Percentiles rank a stretch among this genome's conserved stretches.
phyloP scores from a whole-genome alignment of 345 rosid species.

The Litchi chinensis region DNA sequence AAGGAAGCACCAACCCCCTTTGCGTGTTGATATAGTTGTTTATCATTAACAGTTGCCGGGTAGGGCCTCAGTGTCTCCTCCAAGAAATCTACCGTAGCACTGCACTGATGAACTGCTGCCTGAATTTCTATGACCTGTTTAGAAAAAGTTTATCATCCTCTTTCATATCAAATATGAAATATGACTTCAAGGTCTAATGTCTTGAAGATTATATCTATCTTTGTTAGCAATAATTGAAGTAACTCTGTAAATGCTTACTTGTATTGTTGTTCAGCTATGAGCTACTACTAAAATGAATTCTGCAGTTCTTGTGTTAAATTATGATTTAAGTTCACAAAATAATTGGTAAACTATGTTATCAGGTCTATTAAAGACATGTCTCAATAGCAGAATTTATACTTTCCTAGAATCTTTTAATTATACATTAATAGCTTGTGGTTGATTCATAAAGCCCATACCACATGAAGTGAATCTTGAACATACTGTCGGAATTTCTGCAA shows the following conservation, averaged over 20 bases:
- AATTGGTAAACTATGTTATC: neutral
- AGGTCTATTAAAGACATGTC: neutral
- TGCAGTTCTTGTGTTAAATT: neutral
- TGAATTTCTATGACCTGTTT: constrained; percentile 63
- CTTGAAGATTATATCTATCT: neutral
- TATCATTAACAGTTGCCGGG: constrained; percentile 61
- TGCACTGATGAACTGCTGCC: constrained; percentile 62
- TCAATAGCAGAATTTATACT: neutral
- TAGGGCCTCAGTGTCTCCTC: constrained; percentile 46
- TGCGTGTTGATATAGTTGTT: constrained; percentile 50
- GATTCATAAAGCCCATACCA: neutral
- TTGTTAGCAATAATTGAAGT: neutral
- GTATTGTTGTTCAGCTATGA: neutral
- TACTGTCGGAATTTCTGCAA: neutral
- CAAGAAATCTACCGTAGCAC: constrained; percentile 53
- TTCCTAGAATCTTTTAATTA: neutral
- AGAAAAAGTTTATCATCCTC: neutral
- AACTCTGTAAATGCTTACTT: neutral
- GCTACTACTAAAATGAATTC: neutral
- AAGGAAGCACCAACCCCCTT: constrained; percentile 53
- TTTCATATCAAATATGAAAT: neutral
- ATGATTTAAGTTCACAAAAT: neutral
- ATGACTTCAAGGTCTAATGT: neutral
- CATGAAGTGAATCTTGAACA: neutral
- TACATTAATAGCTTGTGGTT: neutral